Conservation (phyloP, 2,329 filamentous ascomycete genomes). For the Scytalidium lignicola region DNA sequence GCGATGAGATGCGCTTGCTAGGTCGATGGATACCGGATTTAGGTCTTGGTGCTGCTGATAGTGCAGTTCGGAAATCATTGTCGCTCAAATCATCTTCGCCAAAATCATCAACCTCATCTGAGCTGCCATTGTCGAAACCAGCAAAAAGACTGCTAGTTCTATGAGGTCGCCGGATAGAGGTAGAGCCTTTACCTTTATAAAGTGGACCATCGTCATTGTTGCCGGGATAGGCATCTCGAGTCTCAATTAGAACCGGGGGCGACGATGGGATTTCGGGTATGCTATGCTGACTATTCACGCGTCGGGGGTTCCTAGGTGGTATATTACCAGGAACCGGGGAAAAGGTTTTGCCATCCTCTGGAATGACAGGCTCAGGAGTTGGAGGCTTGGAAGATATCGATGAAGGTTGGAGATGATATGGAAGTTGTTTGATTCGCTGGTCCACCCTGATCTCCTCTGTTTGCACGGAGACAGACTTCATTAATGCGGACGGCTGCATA, state of each 20-base stretch:
- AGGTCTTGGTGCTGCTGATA: slow-evolving; percentile 55
- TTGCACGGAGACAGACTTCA: slow-evolving; percentile 55
- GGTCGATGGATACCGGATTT: slow-evolving; percentile 10
- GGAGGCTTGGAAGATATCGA: slow-evolving; percentile 59
- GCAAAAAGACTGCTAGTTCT: slow-evolving; percentile 82
- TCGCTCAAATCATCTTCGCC: slow-evolving; percentile 58
- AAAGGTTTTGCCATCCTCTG: slow-evolving; percentile 35
- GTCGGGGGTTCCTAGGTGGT: slow-evolving; percentile 55
- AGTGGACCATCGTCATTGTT: slow-evolving; percentile 78
- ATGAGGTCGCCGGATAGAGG: slow-evolving; percentile 60
- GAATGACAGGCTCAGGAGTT: slow-evolving; percentile 41
- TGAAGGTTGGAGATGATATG: slow-evolving; percentile 73
- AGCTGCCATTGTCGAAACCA: slow-evolving; percentile 70
- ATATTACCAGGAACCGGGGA: slow-evolving; percentile 48
- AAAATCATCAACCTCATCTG: slow-evolving; percentile 61
- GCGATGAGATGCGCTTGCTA: slow-evolving; percentile 11
- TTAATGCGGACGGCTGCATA: slow-evolving; percentile 37
- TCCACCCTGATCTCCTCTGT: slow-evolving; percentile 90
- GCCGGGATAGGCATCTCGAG: slow-evolving; percentile 65
- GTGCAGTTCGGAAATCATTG: slow-evolving; percentile 60
- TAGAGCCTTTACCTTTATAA: slow-evolving; percentile 47
- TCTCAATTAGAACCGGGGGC: slow-evolving; percentile 36
- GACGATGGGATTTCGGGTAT: slow-evolving; percentile 42
- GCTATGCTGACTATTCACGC: slow-evolving; percentile 43
- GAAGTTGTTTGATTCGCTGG: slow-evolving; percentile 67